Conservation (phyloP, 2,329 filamentous ascomycete species). For the Magnaporthiopsis incrustans region DNA sequence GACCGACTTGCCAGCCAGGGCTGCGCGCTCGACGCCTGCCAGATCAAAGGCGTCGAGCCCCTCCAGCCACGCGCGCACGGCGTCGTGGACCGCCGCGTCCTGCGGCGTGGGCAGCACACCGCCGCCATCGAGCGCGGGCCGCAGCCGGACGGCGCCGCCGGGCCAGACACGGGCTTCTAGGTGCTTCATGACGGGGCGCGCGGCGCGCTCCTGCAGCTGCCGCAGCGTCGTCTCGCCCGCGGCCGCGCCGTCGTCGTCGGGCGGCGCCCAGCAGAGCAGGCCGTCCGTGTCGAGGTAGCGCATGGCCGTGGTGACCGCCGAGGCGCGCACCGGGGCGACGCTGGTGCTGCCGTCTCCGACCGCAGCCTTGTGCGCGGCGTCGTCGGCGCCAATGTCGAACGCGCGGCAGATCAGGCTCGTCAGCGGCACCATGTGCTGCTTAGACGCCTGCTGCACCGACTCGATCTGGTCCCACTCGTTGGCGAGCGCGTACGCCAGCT, state of each 20-base stretch:
- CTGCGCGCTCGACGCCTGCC: slow-evolving; percentile 75
- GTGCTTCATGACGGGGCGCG: slow-evolving; percentile 63
- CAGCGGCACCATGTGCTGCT: slow-evolving; percentile 81
- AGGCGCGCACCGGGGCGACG: slow-evolving; percentile 44
- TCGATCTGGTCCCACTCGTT: slow-evolving; percentile 87
- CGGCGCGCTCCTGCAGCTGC: slow-evolving; percentile 61
- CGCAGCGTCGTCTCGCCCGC: slow-evolving; percentile 44
- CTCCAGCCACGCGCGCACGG: slow-evolving; percentile 70
- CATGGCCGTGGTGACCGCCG: slow-evolving; percentile 63
- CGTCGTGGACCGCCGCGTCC: slow-evolving; percentile 62
- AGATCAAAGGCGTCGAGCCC: slow-evolving; percentile 72
- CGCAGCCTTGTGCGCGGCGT: slow-evolving; percentile 36
- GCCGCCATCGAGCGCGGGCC: slow-evolving; percentile 69
- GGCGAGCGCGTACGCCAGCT: slow-evolving; percentile 78
- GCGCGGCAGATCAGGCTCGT: slow-evolving; percentile 80
- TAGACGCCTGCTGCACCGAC: slow-evolving; percentile 74
- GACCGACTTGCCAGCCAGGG: slow-evolving; percentile 80
- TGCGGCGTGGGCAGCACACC: slow-evolving; percentile 72
- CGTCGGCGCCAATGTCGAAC: slow-evolving; percentile 68
- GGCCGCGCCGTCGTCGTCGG: slow-evolving; percentile 20
- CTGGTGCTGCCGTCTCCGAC: no score
- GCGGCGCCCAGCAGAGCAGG: slow-evolving; percentile 78
- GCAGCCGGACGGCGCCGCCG: slow-evolving; percentile 55
- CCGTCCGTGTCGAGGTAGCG: slow-evolving; percentile 89
- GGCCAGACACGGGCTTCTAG: slow-evolving; percentile 73